phyloP scores from a whole-genome alignment of 2,329 filamentous ascomycete genomes.

The Elsinoe batatas region DNA sequence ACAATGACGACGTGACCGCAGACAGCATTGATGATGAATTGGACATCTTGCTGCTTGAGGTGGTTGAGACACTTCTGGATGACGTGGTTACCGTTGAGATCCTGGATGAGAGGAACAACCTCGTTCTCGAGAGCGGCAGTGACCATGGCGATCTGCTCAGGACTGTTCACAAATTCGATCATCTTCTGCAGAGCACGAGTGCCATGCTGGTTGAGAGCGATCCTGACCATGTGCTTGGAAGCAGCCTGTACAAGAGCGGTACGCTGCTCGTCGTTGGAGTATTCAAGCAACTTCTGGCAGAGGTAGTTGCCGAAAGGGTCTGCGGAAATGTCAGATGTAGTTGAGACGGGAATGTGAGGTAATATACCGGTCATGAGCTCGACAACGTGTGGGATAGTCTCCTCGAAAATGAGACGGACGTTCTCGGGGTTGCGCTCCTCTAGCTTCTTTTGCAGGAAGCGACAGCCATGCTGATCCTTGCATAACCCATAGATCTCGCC shows the following conservation, averaged over 20 bases:
- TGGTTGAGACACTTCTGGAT: constrained; percentile 99
- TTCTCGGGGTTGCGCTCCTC: constrained; percentile 79
- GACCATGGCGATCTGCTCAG: constrained; percentile 76
- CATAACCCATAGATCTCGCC: constrained; percentile 83
- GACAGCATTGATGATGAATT: constrained; percentile 96
- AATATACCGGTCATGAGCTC: constrained; percentile 77
- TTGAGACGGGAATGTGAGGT: background rate
- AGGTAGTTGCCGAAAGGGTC: constrained; percentile 99
- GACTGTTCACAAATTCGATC: constrained; percentile 91
- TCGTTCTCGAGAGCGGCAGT: constrained; percentile 72
- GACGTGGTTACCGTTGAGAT: constrained; percentile 96
- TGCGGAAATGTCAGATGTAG: constrained; percentile 24
- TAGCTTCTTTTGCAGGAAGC: constrained; percentile 93
- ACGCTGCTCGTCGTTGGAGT: constrained; percentile 88
- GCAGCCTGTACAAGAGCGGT: constrained; percentile 88
- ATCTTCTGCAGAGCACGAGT: constrained; percentile 97
- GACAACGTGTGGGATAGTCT: constrained; percentile 87
- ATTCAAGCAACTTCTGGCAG: constrained; percentile 95
- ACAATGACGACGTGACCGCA: constrained; percentile 79
- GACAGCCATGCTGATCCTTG: constrained; percentile 96
- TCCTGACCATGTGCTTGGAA: constrained; percentile 75
- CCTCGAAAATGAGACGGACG: constrained; percentile 85
- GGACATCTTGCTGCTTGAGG: constrained; percentile 69
- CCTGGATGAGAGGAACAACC: constrained; percentile 91
- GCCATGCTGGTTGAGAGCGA: constrained; percentile 93